A percentile compares a stretch with the other conserved stretches of the same genome.
Conservation (phyloP, 169 alveolate species). For the Plasmodium blacklocki region DNA sequence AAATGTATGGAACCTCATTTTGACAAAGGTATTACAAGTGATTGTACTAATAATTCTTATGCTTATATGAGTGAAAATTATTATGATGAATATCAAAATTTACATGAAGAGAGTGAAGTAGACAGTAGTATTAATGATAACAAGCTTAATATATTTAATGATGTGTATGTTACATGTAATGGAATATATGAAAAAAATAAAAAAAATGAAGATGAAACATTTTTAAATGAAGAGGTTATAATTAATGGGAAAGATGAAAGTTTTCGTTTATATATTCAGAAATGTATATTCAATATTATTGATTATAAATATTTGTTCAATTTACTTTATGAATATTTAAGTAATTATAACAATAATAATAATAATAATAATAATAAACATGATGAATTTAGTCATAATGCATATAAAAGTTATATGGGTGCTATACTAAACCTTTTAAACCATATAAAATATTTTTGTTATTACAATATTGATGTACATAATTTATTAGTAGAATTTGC, state of each 20-base stretch:
- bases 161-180: slow-evolving; percentile 20
- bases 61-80: slow-evolving; percentile 46
- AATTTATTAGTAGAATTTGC: slow-evolving; percentile 48
- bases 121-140: slow-evolving; percentile 62
- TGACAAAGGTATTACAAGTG: slow-evolving; percentile 17
- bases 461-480: slow-evolving; percentile 68
- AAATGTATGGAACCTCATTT: neutral
- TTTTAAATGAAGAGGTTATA: slow-evolving; percentile 29
- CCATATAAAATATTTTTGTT: slow-evolving; percentile 44
- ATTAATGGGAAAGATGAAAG: slow-evolving; percentile 62
- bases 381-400: slow-evolving; percentile 56
- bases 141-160: slow-evolving; percentile 9
- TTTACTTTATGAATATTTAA: slow-evolving; percentile 52
- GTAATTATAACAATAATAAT: slow-evolving; percentile 26
- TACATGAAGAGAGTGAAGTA: slow-evolving; percentile 43
- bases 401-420: slow-evolving; percentile 45
- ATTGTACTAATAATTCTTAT: slow-evolving; percentile 54
- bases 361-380: slow-evolving; percentile 13
- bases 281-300: slow-evolving; percentile 43
- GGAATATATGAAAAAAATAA: slow-evolving; percentile 49
- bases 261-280: slow-evolving; percentile 68
- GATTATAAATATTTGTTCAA: slow-evolving; percentile 62
- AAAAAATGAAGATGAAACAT: slow-evolving; percentile 9
- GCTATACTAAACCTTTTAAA: slow-evolving; percentile 20
- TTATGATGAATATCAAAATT: slow-evolving; percentile 39